Conservation (phyloP, 306 rosid genomes). For the Prunus campanulata region DNA sequence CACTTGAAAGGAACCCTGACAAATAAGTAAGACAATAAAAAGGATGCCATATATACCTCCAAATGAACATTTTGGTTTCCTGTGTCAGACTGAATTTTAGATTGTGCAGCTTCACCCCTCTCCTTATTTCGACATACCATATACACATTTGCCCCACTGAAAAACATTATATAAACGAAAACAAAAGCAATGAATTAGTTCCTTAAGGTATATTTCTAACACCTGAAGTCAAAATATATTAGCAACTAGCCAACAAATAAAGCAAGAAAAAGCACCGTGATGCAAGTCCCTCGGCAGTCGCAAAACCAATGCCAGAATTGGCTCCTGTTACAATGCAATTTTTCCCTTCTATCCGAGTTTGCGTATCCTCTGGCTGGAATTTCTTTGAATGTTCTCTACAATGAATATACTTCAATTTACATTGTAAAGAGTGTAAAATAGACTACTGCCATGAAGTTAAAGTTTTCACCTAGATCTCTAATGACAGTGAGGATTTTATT, state of each 20-base stretch:
- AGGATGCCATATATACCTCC: constrained; percentile 48
- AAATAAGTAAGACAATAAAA: not conserved
- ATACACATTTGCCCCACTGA: constrained; percentile 81
- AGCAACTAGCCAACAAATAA: not conserved
- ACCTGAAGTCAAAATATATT: not conserved
- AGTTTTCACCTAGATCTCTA: not conserved
- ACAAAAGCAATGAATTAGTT: not conserved
- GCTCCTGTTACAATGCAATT: constrained; percentile 95
- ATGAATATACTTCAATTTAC: not conserved
- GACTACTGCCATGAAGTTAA: not conserved
- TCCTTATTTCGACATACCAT: constrained; percentile 86
- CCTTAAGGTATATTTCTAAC: not conserved
- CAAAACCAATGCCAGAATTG: constrained; percentile 89
- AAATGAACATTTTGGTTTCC: constrained; percentile 75
- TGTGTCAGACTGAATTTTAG: constrained; percentile 63
- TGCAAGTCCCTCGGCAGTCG: constrained; percentile 89
- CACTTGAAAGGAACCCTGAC: not conserved
- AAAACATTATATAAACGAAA: not conserved
- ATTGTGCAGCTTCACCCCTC: constrained; percentile 84
- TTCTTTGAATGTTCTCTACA: constrained; percentile 72
- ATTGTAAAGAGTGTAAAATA: not conserved
- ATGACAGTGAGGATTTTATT: not conserved
- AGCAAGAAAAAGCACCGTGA: constrained; percentile 53
- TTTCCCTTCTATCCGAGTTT: constrained; percentile 57
- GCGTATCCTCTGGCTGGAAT: constrained; percentile 70